Conservation (phyloP, 192 early-diverging fungal species). For the Coemansia sp. region DNA sequence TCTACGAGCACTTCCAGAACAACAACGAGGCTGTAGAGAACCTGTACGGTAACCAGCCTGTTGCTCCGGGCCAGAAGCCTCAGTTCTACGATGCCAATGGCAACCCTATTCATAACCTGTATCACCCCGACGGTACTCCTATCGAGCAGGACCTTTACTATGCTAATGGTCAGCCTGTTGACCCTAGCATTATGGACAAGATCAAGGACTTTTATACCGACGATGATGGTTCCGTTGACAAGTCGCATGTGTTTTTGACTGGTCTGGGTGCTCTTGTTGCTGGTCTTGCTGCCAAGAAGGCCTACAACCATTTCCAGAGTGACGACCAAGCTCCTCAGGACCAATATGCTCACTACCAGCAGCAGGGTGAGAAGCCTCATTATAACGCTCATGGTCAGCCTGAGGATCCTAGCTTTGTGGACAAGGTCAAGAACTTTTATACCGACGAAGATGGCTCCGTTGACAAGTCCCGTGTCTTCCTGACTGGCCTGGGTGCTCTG, state of each 20-base stretch:
- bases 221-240: constrained; percentile 26
- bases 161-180: neutral
- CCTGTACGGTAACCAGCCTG: too few relatives aligned
- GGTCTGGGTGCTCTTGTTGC: constrained; percentile 10
- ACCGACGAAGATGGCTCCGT: neutral
- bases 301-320: constrained; percentile 12
- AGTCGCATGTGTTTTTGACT: constrained; percentile 21
- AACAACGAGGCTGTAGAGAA: neutral
- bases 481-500: neutral
- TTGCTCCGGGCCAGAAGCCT: neutral
- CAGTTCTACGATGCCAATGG: neutral
- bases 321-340: constrained; percentile 6
- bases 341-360: constrained; percentile 1
- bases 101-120: neutral
- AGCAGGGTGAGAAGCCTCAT: constrained; percentile 1
- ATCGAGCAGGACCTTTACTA: neutral
- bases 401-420: neutral
- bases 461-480: neutral
- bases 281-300: constrained; percentile 16
- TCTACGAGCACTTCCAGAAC: constrained; percentile 1
- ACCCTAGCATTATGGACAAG: neutral
- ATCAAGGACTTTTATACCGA: constrained; percentile 18
- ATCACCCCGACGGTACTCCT: neutral
- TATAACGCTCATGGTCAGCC: neutral
- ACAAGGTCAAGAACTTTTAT: constrained; percentile 2